Evolutionary conservation across 805 yeast genomes (phyloP).

Genomic region (Metschnikowia drakensbergensis): DNA sequence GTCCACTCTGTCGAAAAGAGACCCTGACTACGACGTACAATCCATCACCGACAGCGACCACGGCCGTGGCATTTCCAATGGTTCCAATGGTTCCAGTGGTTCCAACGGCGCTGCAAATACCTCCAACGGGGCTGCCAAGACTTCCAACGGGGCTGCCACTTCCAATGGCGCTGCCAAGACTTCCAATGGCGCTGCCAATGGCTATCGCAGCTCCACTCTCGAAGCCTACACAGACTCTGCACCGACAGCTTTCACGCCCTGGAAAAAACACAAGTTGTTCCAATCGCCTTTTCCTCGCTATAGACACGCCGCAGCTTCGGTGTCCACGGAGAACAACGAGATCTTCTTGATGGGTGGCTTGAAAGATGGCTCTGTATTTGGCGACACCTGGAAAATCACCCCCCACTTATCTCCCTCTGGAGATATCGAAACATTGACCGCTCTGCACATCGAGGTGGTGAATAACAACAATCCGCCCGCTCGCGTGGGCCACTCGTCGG

Average conservation of each 20-base stretch:
- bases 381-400: constrained; percentile 89
- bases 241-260: constrained; percentile 44
- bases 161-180: constrained; percentile 5
- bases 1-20: constrained; percentile 12
- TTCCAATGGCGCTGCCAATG: not conserved
- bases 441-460: constrained; percentile 41
- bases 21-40: constrained; percentile 4
- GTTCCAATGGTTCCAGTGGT: constrained; percentile 4
- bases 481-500: constrained; percentile 92
- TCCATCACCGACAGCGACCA: not conserved
- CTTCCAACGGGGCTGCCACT: not conserved
- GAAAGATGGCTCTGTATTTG: constrained; percentile 86
- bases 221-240: constrained; percentile 12
- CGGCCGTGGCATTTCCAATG: not conserved
- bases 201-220: not conserved
- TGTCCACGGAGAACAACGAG: constrained; percentile 75
- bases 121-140: too few species aligned
- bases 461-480: constrained; percentile 87
- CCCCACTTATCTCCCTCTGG: constrained; percentile 35
- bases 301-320: constrained; percentile 73
- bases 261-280: constrained; percentile 60
- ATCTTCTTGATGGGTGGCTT: constrained; percentile 92
- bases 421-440: constrained; percentile 26
- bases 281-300: constrained; percentile 92
- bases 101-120: constrained; percentile 4